phyloP scores from a whole-genome alignment of 768 basidiomycete genomes.

The button mushroom (Agaricus bisporus) region DNA sequence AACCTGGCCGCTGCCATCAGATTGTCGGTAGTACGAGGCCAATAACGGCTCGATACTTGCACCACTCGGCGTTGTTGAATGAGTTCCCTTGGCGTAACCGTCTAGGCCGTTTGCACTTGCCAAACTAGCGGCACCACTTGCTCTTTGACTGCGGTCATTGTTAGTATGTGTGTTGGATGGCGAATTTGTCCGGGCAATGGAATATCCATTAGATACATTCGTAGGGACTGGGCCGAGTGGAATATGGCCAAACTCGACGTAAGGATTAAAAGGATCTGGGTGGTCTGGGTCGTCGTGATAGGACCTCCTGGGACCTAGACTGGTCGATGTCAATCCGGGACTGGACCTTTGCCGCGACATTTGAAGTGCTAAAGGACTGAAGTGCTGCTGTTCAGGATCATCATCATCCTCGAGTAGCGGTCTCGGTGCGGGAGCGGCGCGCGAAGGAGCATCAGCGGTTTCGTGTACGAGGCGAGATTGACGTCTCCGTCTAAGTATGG shows the following conservation, averaged over 20 bases:
- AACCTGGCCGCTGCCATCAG: not conserved
- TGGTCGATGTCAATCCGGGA: slow-evolving; percentile 23
- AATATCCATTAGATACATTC: slow-evolving; percentile 23
- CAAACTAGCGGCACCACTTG: slow-evolving; percentile 11
- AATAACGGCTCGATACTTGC: slow-evolving; percentile 22
- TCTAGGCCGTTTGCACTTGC: slow-evolving; percentile 7
- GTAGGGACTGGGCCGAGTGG: slow-evolving; percentile 35
- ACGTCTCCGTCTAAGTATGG: slow-evolving; percentile 58
- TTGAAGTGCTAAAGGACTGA: slow-evolving; percentile 3
- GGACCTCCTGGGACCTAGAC: not conserved
- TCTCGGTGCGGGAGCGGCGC: slow-evolving; percentile 64
- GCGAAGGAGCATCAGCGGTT: slow-evolving; percentile 61
- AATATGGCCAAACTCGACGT: slow-evolving; percentile 39
- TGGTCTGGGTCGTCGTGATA: slow-evolving; percentile 14
- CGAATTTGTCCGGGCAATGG: slow-evolving; percentile 24
- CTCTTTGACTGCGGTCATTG: slow-evolving; percentile 11
- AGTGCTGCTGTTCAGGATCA: slow-evolving; percentile 19
- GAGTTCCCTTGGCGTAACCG: slow-evolving; percentile 4
- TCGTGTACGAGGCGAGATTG: slow-evolving; percentile 62
- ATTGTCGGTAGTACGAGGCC: slow-evolving; percentile 20
- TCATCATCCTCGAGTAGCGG: slow-evolving; percentile 65
- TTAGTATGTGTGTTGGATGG: slow-evolving; percentile 36
- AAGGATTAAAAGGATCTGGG: slow-evolving; percentile 40
- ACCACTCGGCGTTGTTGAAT: slow-evolving; percentile 10
- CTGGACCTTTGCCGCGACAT: slow-evolving; percentile 38